phyloP scores from a whole-genome alignment of 371 early-diverging fungal species.

The Sporodiniella umbellata region DNA sequence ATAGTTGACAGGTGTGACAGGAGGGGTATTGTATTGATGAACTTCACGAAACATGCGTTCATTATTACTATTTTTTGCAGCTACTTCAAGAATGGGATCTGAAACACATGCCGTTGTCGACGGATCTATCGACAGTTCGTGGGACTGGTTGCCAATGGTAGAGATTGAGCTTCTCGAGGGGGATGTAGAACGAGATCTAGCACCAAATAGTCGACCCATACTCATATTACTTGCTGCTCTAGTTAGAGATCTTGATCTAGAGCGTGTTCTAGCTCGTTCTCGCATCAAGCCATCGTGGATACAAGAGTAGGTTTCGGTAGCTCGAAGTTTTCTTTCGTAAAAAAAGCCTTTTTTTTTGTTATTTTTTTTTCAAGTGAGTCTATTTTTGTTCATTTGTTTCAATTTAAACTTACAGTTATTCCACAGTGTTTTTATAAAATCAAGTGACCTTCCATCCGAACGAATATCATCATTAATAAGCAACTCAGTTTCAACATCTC shows the following conservation, averaged over 20 bases:
- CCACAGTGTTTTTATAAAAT: slow-evolving; percentile 24
- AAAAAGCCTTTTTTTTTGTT: slow-evolving; percentile 36
- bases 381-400: too few relatives aligned
- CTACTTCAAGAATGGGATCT: slow-evolving; percentile 22
- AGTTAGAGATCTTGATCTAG: slow-evolving; percentile 41
- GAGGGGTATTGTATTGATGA: not conserved
- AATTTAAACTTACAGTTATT: slow-evolving; percentile 17
- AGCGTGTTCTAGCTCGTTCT: slow-evolving; percentile 34
- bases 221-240: slow-evolving; percentile 39
- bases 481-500: slow-evolving; percentile 19
- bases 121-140: slow-evolving; percentile 4
- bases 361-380: too few relatives aligned
- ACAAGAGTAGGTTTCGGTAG: slow-evolving; percentile 21
- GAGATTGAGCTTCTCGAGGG: slow-evolving; percentile 22
- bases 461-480: slow-evolving; percentile 7
- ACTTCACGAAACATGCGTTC: not conserved
- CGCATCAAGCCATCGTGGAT: slow-evolving; percentile 26
- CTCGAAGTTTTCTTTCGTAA: slow-evolving; percentile 32
- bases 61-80: slow-evolving; percentile 8
- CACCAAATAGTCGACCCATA: slow-evolving; percentile 31
- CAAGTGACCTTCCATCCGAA: slow-evolving; percentile 4
- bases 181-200: slow-evolving; percentile 33
- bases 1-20: not conserved
- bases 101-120: slow-evolving; percentile 4
- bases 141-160: not conserved